Evolutionary conservation across 2,329 filamentous ascomycete genomes (phyloP), one percentile per base, ranked within the genome.

Genomic region (Fusarium veterinarium): DNA sequence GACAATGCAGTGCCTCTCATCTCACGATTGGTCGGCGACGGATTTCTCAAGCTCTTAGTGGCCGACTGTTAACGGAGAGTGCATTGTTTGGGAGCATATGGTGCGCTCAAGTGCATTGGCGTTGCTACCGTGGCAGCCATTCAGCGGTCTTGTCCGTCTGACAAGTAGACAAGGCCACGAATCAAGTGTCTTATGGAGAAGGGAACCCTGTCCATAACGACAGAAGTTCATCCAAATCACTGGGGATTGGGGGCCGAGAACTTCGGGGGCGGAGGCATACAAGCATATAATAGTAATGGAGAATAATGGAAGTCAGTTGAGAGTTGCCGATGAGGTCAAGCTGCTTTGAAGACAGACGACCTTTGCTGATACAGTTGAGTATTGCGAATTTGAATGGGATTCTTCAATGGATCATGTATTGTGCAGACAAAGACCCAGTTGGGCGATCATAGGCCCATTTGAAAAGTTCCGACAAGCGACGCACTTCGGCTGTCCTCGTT

Each of bases 121-220:
- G 60, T 67, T 75, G 72, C 71, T 67, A 64, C 69, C 62, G 64
- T 69, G 64, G 71, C 71, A 69, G 72, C 72, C 69, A 71, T 62
- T 69, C 49, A 74, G 58, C 66, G 57, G 67, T 60, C 69, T 62
- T 52, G 63, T 64, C 53, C 51, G 60, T 60, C 71, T 63, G 49
- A 62, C 33, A 42, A 69, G 44, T 45, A 58, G 56, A 70, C 75
- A 73, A 75, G 75, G 75, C 75, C 72, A 75, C 75, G 72, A 77
- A 77, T 77, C 48, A 68, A 52, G 41, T 19, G 23, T 45, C 40
- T 45, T 19, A 25, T 48, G 53, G n/a, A 38, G 28, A 48, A 40
- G 56, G 56, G 42, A 73, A 60, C 52, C 64, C 65, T 64, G 71
- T 63, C 64, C 31, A 63, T 33, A 66, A 59, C 40, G 67, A 64